phyloP scores from a whole-genome alignment of 805 yeast genomes.

The Candida nitratophila region DNA sequence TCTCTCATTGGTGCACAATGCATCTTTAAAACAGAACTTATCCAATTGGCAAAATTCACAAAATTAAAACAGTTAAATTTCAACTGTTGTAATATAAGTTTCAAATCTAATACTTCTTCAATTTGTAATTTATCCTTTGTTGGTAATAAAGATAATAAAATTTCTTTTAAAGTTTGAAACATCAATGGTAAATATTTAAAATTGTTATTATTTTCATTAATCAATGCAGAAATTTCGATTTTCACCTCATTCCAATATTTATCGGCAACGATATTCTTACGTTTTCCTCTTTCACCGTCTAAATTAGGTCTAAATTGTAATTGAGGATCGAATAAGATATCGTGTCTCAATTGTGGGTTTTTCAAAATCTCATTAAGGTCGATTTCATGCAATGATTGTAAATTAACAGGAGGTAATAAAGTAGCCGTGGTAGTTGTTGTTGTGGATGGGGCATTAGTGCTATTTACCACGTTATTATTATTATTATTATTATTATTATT shows the following conservation, averaged over 20 bases:
- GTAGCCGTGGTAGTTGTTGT: slow-evolving; percentile 19
- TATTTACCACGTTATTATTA: no score
- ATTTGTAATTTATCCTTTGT: slow-evolving; percentile 63
- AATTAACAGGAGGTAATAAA: slow-evolving; percentile 70
- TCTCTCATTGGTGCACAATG: slow-evolving; percentile 97
- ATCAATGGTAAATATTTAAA: slow-evolving; percentile 47
- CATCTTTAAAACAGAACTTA: slow-evolving; percentile 69
- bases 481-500: no score
- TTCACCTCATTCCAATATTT: slow-evolving; percentile 78
- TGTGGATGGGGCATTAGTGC: slow-evolving; percentile 12
- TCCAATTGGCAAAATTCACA: slow-evolving; percentile 63
- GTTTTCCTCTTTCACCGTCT: slow-evolving; percentile 83
- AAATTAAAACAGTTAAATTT: slow-evolving; percentile 66
- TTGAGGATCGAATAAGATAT: slow-evolving; percentile 86
- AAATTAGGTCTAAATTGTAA: slow-evolving; percentile 85
- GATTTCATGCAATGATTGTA: slow-evolving; percentile 75
- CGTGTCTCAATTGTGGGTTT: slow-evolving; percentile 90
- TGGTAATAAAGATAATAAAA: slow-evolving; percentile 69
- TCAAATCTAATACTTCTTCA: slow-evolving; percentile 68
- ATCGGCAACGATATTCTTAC: slow-evolving; percentile 70
- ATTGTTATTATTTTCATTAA: slow-evolving; percentile 5
- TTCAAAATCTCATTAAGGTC: slow-evolving; percentile 83
- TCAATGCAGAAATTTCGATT: slow-evolving; percentile 48
- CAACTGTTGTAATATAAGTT: slow-evolving; percentile 68
- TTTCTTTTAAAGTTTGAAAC: slow-evolving; percentile 72